phyloP scores from a whole-genome alignment of 2,329 filamentous ascomycete genomes.

The Paradendryphiella salina region DNA sequence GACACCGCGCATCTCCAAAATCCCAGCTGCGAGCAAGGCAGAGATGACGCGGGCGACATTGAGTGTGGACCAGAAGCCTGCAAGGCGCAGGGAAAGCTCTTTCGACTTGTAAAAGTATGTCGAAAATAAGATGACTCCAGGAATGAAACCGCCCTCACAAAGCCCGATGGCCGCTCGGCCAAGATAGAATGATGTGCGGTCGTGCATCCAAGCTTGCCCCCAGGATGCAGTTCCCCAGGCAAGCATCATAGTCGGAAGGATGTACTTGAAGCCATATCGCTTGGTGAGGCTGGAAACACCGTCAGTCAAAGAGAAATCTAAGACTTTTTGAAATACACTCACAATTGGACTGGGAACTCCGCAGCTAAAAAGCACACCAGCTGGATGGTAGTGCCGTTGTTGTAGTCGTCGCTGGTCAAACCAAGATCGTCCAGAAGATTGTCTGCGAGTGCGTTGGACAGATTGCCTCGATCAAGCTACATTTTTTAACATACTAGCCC shows the following conservation, averaged over 20 bases:
- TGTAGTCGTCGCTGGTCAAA: conserved; percentile 41
- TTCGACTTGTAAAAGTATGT: conserved; percentile 75
- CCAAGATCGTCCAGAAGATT: conserved; percentile 36
- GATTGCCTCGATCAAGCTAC: conserved; percentile 54
- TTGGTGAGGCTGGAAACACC: conserved; percentile 43
- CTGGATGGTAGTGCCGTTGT: conserved; percentile 59
- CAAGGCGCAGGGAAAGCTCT: conserved; percentile 68
- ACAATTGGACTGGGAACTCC: conserved; percentile 50
- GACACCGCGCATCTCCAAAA: conserved; percentile 56
- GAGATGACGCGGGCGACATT: conserved; percentile 59
- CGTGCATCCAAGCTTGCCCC: conserved; percentile 67
- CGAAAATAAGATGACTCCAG: conserved; percentile 66
- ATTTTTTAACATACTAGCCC: conserved; percentile 23
- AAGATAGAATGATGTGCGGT: conserved; percentile 49
- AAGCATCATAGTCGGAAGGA: conserved; percentile 51
- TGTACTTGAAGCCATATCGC: conserved; percentile 48
- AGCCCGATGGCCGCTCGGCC: conserved; percentile 49
- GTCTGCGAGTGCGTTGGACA: conserved; percentile 42
- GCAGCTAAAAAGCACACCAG: conserved; percentile 76
- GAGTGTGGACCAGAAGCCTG: conserved; percentile 71
- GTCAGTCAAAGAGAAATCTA: background rate
- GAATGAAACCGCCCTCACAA: conserved; percentile 59
- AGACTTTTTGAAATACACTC: background rate
- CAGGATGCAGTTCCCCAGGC: conserved; percentile 55
- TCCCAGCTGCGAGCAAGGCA: conserved; percentile 59